A percentile compares a stretch with the other conserved stretches of the same genome.
These are phyloP conservation scores for Prunus davidiana DNA, from an alignment of 306 rosid genomes.

Conservation along the genomic window DNA sequence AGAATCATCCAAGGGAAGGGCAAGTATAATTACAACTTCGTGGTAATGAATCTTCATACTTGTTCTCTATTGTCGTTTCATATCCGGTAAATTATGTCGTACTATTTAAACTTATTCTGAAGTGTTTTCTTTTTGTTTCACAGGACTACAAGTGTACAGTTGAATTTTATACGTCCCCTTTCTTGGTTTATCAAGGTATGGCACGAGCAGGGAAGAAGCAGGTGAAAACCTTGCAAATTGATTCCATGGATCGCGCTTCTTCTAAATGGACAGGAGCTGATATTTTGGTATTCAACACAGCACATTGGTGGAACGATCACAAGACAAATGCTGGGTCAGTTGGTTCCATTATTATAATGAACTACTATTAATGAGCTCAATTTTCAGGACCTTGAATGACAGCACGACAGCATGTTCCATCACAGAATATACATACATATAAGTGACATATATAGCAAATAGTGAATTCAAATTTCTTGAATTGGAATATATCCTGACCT, in stretches of 20 bases:
- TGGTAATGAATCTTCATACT: slow-evolving; percentile 51
- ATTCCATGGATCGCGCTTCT: slow-evolving; percentile 73
- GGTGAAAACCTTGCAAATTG: slow-evolving; percentile 66
- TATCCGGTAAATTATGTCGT: background rate
- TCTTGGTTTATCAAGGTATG: slow-evolving; percentile 76
- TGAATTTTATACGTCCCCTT: slow-evolving; percentile 74
- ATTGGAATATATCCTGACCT: background rate
- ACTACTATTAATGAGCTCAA: too few species aligned
- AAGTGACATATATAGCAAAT: too few species aligned
- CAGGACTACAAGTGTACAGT: slow-evolving; percentile 92
- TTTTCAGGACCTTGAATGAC: too few species aligned
- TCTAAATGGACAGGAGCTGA: slow-evolving; percentile 94
- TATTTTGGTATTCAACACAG: slow-evolving; percentile 85
- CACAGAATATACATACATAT: too few species aligned
- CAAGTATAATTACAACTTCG: slow-evolving; percentile 73
- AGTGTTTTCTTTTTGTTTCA: slow-evolving; percentile 4
- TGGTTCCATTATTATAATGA: too few species aligned
- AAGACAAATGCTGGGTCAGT: slow-evolving; percentile 91
- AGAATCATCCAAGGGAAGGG: slow-evolving; percentile 80
- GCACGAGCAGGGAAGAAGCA: slow-evolving; percentile 75
- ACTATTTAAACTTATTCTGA: slow-evolving; percentile 4
- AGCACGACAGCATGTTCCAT: too few species aligned
- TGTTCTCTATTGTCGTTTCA: slow-evolving; percentile 7
- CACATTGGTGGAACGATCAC: slow-evolving; percentile 97
- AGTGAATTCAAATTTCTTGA: background rate